Evolutionary conservation across 305 asterid species (phyloP).

Genomic region (Caryopteris hybrid): DNA sequence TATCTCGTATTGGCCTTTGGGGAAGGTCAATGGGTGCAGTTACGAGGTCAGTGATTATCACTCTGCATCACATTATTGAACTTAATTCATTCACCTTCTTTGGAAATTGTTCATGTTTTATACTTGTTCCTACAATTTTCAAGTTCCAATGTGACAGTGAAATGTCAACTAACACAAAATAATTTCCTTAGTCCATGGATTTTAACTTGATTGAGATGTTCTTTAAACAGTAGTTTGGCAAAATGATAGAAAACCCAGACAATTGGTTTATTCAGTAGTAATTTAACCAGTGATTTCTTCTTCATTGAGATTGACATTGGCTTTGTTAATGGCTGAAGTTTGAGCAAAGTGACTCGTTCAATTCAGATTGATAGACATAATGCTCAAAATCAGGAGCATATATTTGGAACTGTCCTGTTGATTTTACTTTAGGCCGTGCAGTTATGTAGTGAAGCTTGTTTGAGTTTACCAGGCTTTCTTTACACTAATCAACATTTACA

Average conservation of each 20-base stretch:
- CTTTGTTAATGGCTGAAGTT: conserved; percentile 2
- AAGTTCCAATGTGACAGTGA: conserved; percentile 7
- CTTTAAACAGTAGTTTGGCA: background rate
- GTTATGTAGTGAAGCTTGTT: background rate
- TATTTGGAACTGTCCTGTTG: background rate
- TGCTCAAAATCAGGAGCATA: background rate
- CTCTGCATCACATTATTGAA: conserved; percentile 8
- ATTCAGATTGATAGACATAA: background rate
- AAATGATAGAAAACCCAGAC: background rate
- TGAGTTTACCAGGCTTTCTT: background rate
- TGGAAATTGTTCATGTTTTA: background rate
- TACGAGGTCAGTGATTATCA: conserved; percentile 61
- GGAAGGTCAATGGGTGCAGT: conserved; percentile 99
- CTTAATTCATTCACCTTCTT: conserved; percentile 8
- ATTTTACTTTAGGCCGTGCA: background rate
- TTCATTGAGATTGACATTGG: background rate
- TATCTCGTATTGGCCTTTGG: conserved; percentile 96
- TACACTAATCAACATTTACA: background rate
- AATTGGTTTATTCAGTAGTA: background rate
- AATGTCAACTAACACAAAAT: background rate
- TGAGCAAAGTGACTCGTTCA: background rate
- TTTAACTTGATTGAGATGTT: conserved; percentile 3
- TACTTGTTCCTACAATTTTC: background rate
- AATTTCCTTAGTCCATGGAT: background rate
- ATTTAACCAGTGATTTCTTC: background rate